Conservation (phyloP, 75 land plant genomes). For the Pinus tabuliformis region DNA sequence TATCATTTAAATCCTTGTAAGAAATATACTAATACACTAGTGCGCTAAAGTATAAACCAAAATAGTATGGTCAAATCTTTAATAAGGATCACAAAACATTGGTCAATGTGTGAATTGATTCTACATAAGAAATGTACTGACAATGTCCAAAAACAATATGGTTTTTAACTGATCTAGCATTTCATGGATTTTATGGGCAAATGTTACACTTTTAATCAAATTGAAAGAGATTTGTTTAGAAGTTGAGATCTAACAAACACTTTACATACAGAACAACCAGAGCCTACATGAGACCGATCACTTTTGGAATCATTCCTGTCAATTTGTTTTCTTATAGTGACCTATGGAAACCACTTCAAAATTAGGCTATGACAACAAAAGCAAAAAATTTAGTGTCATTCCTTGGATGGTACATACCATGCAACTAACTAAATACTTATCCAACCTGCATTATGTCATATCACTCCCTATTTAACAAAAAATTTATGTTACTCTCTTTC, state of each 20-base stretch:
- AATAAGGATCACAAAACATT: not conserved
- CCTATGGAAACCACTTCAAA: slow-evolving; percentile 16
- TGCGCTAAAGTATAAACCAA: not conserved
- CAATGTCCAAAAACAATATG: not conserved
- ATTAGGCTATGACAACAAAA: not conserved
- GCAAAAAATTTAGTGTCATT: too few relatives aligned
- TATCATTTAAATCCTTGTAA: slow-evolving; percentile 86
- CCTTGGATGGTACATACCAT: too few relatives aligned
- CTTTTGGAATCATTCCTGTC: slow-evolving; percentile 82
- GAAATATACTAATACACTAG: not conserved
- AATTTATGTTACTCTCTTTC: not conserved
- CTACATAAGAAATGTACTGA: not conserved
- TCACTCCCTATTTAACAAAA: not conserved
- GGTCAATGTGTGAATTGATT: not conserved
- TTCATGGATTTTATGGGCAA: not conserved
- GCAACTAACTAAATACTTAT: too few relatives aligned
- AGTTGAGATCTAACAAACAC: not conserved
- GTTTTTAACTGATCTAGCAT: not conserved
- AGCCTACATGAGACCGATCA: slow-evolving; percentile 97
- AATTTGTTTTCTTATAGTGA: slow-evolving; percentile 83
- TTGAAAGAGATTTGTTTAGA: too few relatives aligned
- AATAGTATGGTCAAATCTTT: not conserved
- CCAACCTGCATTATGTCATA: not conserved
- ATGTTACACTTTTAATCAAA: not conserved
- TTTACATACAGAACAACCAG: slow-evolving; percentile 90